Evolutionary conservation across 2,329 filamentous ascomycete genomes (phyloP), one percentile per base, ranked within the genome.

Genomic region (Aurifilum marmelostoma): DNA sequence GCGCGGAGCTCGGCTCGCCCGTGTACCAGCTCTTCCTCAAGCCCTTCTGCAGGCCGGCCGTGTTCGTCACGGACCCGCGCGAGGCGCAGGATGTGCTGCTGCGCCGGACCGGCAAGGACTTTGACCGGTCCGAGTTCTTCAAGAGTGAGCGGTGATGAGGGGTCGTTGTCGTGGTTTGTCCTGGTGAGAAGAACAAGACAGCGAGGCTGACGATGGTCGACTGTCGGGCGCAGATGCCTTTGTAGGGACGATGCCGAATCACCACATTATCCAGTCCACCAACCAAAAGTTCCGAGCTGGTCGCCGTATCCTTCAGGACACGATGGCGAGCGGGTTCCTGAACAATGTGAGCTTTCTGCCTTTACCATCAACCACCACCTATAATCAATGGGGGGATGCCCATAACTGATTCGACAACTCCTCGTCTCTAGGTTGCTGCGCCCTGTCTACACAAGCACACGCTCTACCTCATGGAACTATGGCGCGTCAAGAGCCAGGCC

Each of bases 221-320:
- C 8, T 70, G 78, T 76, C 60, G 73, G 75, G 9, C 77, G 12
- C 47, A 62, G 67, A 69, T 59, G 50, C 41, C 16, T 69, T 69
- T 21, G 59, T 52, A 8, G 67, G 64, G 27, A 56, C 59, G 34
- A 62, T 69, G 58, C 24, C 67, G 21, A 50, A 69, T n/a, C 64
- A 69, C 27, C 67, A 69, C 27, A 63, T 69, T 2, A 29, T 69
- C 14, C 67, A 69, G 50, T 24, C 64, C 18, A 69, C 67, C 0
- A 67, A 69, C 39, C 56, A 69, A 4, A 69, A 63, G 64, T 69
- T 69, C 18, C 60, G 64, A 27, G 54, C 50, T 9, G 67, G 67
- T 18, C 67, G 67, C 12, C 67, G 67, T 29, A 58, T 69, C 27
- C 52, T 69, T 12, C 63, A 58, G 14, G 67, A 69, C 29, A 69